These are phyloP conservation scores for Pyricularia pennisetigena DNA, from an alignment of 2,329 filamentous ascomycete species.

Conservation along the genomic window DNA sequence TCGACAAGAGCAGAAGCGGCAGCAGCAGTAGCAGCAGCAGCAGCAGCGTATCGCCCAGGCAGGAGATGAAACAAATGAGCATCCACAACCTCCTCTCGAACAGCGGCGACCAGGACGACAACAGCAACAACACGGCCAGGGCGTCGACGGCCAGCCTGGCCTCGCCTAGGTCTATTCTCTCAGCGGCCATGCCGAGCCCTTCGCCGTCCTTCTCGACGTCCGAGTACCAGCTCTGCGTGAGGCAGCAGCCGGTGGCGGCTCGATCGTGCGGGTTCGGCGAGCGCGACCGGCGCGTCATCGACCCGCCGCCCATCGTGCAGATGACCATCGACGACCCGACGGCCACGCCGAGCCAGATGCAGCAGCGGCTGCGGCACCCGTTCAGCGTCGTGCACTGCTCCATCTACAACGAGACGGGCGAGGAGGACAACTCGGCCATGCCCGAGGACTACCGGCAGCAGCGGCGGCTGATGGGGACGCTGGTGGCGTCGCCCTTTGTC, in stretches of 20 bases:
- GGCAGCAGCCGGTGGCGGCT: slow-evolving; percentile 70
- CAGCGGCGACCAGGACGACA: slow-evolving; percentile 4
- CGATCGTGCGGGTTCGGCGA: slow-evolving; percentile 78
- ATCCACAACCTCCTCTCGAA: slow-evolving; percentile 20
- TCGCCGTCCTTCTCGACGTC: slow-evolving; percentile 5
- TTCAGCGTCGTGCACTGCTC: slow-evolving; percentile 68
- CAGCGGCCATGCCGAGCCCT: background rate
- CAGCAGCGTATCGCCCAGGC: slow-evolving; percentile 12
- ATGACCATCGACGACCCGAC: slow-evolving; percentile 47
- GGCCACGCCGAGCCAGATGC: slow-evolving; percentile 43
- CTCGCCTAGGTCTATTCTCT: background rate
- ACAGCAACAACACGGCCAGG: background rate
- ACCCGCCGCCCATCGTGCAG: slow-evolving; percentile 75
- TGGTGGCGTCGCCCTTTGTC: slow-evolving; percentile 68
- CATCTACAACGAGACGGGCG: slow-evolving; percentile 60
- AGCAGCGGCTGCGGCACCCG: slow-evolving; percentile 43
- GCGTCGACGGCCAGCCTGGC: background rate
- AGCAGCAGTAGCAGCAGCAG: background rate
- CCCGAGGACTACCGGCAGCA: slow-evolving; percentile 64
- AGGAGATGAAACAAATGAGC: slow-evolving; percentile 19
- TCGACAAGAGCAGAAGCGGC: background rate
- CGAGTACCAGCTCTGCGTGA: slow-evolving; percentile 45
- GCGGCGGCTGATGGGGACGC: slow-evolving; percentile 67
- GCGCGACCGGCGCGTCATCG: slow-evolving; percentile 70
- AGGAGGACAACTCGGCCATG: slow-evolving; percentile 59